Percentiles rank a stretch among this genome's conserved stretches.
Conservation (phyloP, 2,329 filamentous ascomycete genomes). For the Botrytis galanthina region DNA sequence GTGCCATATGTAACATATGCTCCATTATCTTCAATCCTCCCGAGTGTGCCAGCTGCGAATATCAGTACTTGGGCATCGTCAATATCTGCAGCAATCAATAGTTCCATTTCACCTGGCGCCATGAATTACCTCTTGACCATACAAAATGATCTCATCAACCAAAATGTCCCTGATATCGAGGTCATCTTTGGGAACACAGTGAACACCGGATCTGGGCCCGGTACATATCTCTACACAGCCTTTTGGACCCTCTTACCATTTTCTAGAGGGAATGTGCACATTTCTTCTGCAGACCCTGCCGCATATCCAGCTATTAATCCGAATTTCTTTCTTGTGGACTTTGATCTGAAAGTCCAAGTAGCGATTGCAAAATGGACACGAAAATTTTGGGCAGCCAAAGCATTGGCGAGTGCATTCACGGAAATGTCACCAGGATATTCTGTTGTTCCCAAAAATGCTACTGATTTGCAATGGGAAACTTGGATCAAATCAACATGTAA, state of each 20-base stretch:
- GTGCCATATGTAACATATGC: conserved; percentile 23
- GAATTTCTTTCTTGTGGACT: conserved; percentile 44
- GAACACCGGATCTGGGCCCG: conserved; percentile 21
- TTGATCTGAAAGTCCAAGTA: conserved; percentile 41
- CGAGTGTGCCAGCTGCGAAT: conserved; percentile 10
- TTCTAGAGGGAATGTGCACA: conserved; percentile 45
- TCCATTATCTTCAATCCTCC: conserved; percentile 28
- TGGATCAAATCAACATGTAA: conserved; percentile 23
- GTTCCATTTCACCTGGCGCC: conserved; percentile 34
- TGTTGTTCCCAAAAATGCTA: conserved; percentile 21
- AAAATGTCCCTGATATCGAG: conserved; percentile 47
- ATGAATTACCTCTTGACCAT: conserved; percentile 45
- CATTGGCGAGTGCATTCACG: conserved; percentile 1
- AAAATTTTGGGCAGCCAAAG: conserved; percentile 21
- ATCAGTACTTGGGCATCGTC: conserved; percentile 4
- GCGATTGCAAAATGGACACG: conserved; percentile 24
- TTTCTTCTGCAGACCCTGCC: conserved; percentile 40
- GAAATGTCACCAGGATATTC: conserved; percentile 22
- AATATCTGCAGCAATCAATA: conserved; percentile 30
- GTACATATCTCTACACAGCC: conserved; percentile 39
- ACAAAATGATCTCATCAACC: conserved; percentile 50
- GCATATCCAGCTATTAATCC: conserved; percentile 44
- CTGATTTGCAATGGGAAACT: conserved; percentile 19
- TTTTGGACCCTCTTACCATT: conserved; percentile 44
- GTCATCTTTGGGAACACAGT: conserved; percentile 40